Conservation (phyloP, 2,329 filamentous ascomycete genomes). For the Sarocladiaceae sp. region DNA sequence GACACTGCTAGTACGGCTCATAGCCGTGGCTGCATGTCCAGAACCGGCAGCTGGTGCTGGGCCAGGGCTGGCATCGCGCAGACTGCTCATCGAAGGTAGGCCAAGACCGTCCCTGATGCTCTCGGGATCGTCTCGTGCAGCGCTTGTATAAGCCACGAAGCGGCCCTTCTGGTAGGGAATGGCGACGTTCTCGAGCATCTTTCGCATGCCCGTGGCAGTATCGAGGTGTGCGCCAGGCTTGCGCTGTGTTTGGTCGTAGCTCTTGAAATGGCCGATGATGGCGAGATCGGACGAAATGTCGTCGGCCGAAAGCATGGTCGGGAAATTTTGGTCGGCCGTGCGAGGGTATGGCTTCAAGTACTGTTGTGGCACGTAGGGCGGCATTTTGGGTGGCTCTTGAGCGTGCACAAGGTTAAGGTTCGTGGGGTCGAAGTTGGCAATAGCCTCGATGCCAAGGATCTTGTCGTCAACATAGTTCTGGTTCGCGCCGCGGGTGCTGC, state of each 20-base stretch:
- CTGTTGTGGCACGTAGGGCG: conserved; percentile 51
- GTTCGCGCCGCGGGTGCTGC: conserved; percentile 54
- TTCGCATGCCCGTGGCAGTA: conserved; percentile 47
- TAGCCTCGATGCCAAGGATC: conserved; percentile 55
- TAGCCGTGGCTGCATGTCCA: conserved; percentile 37
- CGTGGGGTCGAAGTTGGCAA: conserved; percentile 54
- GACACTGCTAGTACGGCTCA: conserved; percentile 53
- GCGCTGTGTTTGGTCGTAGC: conserved; percentile 46
- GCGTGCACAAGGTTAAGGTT: conserved; percentile 54
- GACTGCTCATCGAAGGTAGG: conserved; percentile 36
- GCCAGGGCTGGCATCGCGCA: conserved; percentile 37
- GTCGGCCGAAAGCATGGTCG: conserved; percentile 44
- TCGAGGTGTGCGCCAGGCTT: conserved; percentile 54
- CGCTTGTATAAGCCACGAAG: conserved; percentile 45
- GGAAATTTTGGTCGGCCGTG: conserved; percentile 52
- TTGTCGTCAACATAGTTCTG: conserved; percentile 55
- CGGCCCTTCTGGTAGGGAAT: conserved; percentile 41
- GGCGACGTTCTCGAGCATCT: conserved; percentile 51
- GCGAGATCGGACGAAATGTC: conserved; percentile 52
- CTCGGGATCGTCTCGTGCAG: conserved; percentile 43
- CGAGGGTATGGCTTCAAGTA: conserved; percentile 56
- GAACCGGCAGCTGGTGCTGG: conserved; percentile 11
- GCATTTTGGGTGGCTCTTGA: conserved; percentile 54
- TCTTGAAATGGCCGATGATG: conserved; percentile 54
- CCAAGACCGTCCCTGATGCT: conserved; percentile 46